A percentile compares a stretch with the other conserved stretches of the same genome.
Evolutionary conservation across 2,329 filamentous ascomycete species (phyloP).

Genomic region (Diaporthe citrichinensis): DNA sequence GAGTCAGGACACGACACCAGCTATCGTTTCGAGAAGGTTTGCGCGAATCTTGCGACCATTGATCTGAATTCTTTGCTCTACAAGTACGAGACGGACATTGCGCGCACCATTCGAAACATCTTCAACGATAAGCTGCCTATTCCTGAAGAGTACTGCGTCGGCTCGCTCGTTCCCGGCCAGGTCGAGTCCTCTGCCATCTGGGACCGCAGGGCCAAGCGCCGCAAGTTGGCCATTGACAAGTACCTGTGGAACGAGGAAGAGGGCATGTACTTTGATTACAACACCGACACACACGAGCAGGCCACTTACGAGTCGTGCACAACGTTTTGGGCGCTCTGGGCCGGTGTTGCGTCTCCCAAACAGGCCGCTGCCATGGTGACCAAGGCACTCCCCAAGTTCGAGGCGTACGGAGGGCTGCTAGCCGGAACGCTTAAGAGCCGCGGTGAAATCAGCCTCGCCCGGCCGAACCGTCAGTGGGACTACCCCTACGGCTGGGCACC

Average conservation of each 20-base stretch:
- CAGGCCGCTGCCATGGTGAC: slow-evolving; percentile 89
- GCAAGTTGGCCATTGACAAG: slow-evolving; percentile 90
- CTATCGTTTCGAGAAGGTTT: slow-evolving; percentile 90
- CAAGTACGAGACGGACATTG: slow-evolving; percentile 97
- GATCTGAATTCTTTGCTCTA: slow-evolving; percentile 95
- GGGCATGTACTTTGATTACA: slow-evolving; percentile 98
- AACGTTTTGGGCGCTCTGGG: slow-evolving; percentile 98
- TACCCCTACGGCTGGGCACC: slow-evolving; percentile 99
- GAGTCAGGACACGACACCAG: slow-evolving; percentile 98
- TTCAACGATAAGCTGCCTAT: slow-evolving; percentile 89
- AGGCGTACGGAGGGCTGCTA: slow-evolving; percentile 87
- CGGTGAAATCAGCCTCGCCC: slow-evolving; percentile 81
- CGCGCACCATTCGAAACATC: slow-evolving; percentile 84
- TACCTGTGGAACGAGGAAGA: slow-evolving; percentile 93
- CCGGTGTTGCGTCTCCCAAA: slow-evolving; percentile 85
- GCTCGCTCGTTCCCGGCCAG: slow-evolving; percentile 75
- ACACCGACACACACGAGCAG: slow-evolving; percentile 85
- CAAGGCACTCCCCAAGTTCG: slow-evolving; percentile 87
- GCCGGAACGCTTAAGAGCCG: slow-evolving; percentile 93
- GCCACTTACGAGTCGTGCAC: slow-evolving; percentile 91
- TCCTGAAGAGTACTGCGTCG: slow-evolving; percentile 84
- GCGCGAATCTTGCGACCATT: slow-evolving; percentile 90
- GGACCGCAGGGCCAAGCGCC: slow-evolving; percentile 88
- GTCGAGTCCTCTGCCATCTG: slow-evolving; percentile 87
- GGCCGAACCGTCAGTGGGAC: slow-evolving; percentile 98